Evolutionary conservation across 345 rosid genomes (phyloP).

Genomic region (Citrus sp.): DNA sequence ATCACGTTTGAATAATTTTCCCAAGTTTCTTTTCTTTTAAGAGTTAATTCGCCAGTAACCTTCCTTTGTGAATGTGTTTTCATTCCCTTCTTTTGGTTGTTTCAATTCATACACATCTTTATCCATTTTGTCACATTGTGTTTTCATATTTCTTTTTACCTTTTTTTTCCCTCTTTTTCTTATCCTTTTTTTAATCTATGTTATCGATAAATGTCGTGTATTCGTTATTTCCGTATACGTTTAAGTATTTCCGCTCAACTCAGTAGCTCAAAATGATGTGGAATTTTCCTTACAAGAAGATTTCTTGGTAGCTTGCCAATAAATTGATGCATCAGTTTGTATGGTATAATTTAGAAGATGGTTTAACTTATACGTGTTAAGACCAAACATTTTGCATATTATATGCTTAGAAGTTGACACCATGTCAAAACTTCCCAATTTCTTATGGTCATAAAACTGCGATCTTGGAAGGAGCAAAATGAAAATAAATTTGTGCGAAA

Average conservation of each 20-base stretch:
- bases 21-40: background rate
- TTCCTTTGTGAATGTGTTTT: constrained; percentile 1
- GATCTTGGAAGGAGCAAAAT: background rate
- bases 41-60: background rate
- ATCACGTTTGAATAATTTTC: constrained; percentile 6
- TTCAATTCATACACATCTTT: background rate
- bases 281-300: background rate
- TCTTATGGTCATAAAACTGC: background rate
- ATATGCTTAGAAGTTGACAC: background rate
- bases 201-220: background rate
- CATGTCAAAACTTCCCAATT: background rate
- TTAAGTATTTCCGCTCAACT: background rate
- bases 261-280: background rate
- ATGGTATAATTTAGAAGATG: background rate
- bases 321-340: background rate
- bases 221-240: background rate
- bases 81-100: constrained; percentile 1
- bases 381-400: background rate
- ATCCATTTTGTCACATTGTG: background rate
- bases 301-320: background rate
- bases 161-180: background rate
- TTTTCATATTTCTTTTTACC: background rate
- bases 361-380: background rate
- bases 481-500: background rate
- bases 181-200: background rate